These are phyloP conservation scores for Pythium sukuiense DNA, from an alignment of 352 stramenopile genomes.

Conservation along the genomic window DNA sequence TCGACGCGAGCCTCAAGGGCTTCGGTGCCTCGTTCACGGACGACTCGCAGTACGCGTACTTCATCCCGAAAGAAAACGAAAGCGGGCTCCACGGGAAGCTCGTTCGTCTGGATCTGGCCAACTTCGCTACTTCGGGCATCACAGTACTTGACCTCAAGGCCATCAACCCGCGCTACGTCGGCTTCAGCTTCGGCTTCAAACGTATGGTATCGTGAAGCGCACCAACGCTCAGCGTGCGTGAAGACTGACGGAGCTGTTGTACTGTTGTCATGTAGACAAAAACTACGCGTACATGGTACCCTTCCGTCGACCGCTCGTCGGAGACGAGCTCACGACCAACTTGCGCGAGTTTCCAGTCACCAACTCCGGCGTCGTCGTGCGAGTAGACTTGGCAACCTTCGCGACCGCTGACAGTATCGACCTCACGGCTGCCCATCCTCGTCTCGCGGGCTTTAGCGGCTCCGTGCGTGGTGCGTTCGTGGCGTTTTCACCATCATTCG, in stretches of 20 bases:
- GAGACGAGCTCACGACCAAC: slow-evolving; percentile 58
- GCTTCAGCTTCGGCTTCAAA: slow-evolving; percentile 60
- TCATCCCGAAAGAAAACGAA: slow-evolving; percentile 62
- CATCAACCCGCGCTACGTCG: slow-evolving; percentile 56
- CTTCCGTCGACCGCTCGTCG: slow-evolving; percentile 38
- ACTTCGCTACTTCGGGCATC: slow-evolving; percentile 42
- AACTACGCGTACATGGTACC: slow-evolving; percentile 65
- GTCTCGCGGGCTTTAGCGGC: slow-evolving; percentile 69
- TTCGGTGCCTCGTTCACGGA: slow-evolving; percentile 64
- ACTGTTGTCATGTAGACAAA: slow-evolving; percentile 39
- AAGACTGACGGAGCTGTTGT: background rate
- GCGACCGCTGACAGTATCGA: slow-evolving; percentile 45
- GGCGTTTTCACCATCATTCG: slow-evolving; percentile 1
- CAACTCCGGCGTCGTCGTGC: slow-evolving; percentile 62
- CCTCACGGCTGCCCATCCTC: slow-evolving; percentile 40
- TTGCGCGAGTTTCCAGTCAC: slow-evolving; percentile 70
- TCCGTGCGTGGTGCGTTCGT: slow-evolving; percentile 41
- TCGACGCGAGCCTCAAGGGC: slow-evolving; percentile 45
- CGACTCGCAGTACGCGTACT: slow-evolving; percentile 55
- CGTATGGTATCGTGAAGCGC: slow-evolving; percentile 36
- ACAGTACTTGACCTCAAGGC: slow-evolving; percentile 50
- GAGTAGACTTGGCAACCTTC: slow-evolving; percentile 58
- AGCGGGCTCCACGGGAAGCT: slow-evolving; percentile 60
- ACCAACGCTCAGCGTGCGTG: background rate
- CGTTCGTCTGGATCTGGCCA: slow-evolving; percentile 49